phyloP scores from a whole-genome alignment of 2,329 filamentous ascomycete species.

The Harringtonia lauricola region DNA sequence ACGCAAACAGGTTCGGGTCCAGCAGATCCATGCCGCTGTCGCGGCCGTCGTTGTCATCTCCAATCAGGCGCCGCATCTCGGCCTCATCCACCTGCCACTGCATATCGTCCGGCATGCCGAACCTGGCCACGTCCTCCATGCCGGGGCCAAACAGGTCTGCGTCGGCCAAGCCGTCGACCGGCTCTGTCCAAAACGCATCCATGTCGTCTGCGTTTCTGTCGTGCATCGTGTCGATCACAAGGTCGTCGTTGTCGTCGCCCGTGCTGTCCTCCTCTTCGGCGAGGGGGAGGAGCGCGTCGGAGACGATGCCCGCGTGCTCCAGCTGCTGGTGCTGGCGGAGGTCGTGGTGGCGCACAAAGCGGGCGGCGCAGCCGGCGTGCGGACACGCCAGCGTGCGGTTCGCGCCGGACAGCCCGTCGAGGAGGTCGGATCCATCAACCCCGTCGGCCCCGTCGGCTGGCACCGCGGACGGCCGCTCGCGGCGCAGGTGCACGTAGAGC shows the following conservation, averaged over 20 bases:
- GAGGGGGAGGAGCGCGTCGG: background rate
- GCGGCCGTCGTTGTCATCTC: conserved; percentile 4
- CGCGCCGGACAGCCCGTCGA: conserved; percentile 21
- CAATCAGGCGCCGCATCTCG: conserved; percentile 16
- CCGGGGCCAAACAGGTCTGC: conserved; percentile 4
- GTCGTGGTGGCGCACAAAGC: conserved; percentile 40
- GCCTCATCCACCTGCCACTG: conserved; percentile 16
- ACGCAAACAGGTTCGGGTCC: conserved; percentile 10
- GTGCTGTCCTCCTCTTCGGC: background rate
- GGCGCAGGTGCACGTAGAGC: conserved; percentile 67
- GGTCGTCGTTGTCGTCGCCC: background rate
- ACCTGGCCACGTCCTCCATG: background rate
- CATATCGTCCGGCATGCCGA: conserved; percentile 1
- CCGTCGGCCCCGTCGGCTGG: conserved; percentile 16
- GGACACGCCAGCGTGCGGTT: conserved; percentile 34
- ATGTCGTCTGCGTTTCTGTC: background rate
- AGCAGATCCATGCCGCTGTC: too few relatives aligned
- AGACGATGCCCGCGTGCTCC: conserved; percentile 13
- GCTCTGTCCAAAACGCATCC: background rate
- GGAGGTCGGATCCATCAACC: conserved; percentile 23
- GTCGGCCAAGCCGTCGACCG: background rate
- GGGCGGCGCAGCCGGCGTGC: conserved; percentile 27
- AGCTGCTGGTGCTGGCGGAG: conserved; percentile 32
- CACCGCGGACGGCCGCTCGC: conserved; percentile 27
- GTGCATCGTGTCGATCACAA: too few relatives aligned